Base-by-base conservation (phyloP, 306 rosid species). In the Aeschynomene evenia region DNA sequence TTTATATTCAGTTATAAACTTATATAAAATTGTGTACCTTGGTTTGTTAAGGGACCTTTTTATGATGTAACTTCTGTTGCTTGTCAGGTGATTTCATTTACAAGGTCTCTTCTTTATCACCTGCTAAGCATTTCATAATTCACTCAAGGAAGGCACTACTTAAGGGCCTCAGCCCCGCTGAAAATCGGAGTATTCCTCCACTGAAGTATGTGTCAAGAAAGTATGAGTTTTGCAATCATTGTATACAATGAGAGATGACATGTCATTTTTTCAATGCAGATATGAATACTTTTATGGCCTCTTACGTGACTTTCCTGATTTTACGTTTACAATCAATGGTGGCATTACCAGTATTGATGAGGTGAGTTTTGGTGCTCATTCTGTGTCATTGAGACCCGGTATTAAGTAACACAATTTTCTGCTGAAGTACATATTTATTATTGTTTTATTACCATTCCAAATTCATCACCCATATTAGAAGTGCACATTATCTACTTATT, bases 131-230 rank as follows among this genome's bases (percentile, higher is more conserved):
- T 81, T 94, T 94, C 51, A 68, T 91, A 57, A 83, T 94, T 53
- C 99, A 94, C 80, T 94, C 99, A 5, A 88, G 99, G 74, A 94
- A 91, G 79, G 99, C 97, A 57, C 81, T 94, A 70, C 92, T 94
- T 45, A 94, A 88, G 67, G 99, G 99, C 80, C 80, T 94, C 51
- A 94, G 85, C 77, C 99, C 99, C 24, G 92, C 99, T 81, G 99
- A 94, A 81, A 94, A 94, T 88, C 89, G 99, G 53, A 84, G 81
- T 65, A 85, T 94, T 72, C 99, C 99, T 62, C 97, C 97, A 7
- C 84, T 94, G 43, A 94, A 94, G 99, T 94, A 91, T 53, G 96
- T 36, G 9, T 48, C 61, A 2, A 51, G 50, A 53, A 28, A 29
- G 26, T 57, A 62, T 67, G 10, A 8, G 43, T 73, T 56, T 74